Evolutionary conservation across 148 eudicot genomes (phyloP), one percentile per base, ranked within the genome.

Genomic region (Fagopyrum tataricum): DNA sequence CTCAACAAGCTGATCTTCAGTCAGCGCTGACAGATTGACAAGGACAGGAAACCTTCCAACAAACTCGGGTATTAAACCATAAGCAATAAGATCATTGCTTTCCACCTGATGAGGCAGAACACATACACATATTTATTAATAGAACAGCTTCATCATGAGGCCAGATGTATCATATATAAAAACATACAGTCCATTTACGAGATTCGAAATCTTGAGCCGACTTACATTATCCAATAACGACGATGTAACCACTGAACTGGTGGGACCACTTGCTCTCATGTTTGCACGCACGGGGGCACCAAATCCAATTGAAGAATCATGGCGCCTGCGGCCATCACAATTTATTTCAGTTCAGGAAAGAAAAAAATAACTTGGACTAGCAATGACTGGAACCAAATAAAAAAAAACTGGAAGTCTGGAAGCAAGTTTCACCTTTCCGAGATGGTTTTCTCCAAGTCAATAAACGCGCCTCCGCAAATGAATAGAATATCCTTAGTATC

Each of bases 401-500:
- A 49, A 13, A 17, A 2, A 40, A 26, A 72, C 26, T 26, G 13
- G 62, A 74, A 59, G 12, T 14, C 62, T 42, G 47, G n/a, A 70
- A 26, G 51, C 18, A 26, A 7, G 48, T 43, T 49, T 51, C 5
- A 92, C 99, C 99, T 95, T 82, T 95, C 99, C 37, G 99, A 92
- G 80, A 95, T 92, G 41, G 99, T 95, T 78, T 95, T 95, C 81
- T 95, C 99, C 90, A 95, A 82, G 85, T 95, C 93, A 44, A 92
- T 88, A 70, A 95, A 95, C 62, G 99, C 99, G 73, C 99, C 99
- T 47, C 99, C 99, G 67, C 99, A 95, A 66, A 95, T 95, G 83
- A 95, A 95, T 74, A 95, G 94, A 75, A 95, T 95, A 61, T 95
- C 99, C 82, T 95, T 95, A 13, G 99, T 95, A 81, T 95, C 97